Conservation (phyloP, 306 rosid genomes). For the Coriaria nepalensis region DNA sequence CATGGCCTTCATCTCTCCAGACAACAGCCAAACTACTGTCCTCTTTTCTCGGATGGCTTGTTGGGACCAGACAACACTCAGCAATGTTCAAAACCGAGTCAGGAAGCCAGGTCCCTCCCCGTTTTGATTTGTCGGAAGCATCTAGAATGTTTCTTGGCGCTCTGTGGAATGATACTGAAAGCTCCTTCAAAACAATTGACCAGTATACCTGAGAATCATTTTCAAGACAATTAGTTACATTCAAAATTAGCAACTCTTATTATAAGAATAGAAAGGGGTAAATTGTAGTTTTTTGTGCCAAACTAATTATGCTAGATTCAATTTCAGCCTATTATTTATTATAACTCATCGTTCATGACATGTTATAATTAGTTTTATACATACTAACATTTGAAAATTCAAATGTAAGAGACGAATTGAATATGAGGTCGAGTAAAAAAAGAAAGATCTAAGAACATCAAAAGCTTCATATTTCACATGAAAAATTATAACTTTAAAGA, state of each 20-base stretch:
- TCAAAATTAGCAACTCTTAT: no score
- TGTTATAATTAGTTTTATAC: no score
- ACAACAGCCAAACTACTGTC: conserved; percentile 54
- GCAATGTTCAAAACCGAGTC: conserved; percentile 63
- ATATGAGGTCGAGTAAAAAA: no score
- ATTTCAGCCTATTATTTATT: not conserved
- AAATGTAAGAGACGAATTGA: no score
- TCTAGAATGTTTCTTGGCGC: conserved; percentile 50
- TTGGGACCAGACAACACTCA: conserved; percentile 58
- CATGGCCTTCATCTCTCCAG: conserved; percentile 69
- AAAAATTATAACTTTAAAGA: not conserved
- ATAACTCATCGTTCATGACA: not conserved
- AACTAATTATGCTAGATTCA: no score
- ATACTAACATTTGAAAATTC: no score
- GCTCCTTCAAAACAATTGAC: conserved; percentile 60
- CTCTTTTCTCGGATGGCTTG: conserved; percentile 29
- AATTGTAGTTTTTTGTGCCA: no score
- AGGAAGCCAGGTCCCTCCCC: conserved; percentile 61
- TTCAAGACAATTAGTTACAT: no score
- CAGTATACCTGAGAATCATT: conserved; percentile 46
- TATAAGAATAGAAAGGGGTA: no score
- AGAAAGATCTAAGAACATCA: no score
- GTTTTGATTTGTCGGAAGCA: conserved; percentile 35
- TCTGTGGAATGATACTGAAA: conserved; percentile 40
- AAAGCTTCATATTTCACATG: no score